phyloP scores from a whole-genome alignment of 1,139 yeast species.

The Yamadazyma songkhlaensis region DNA sequence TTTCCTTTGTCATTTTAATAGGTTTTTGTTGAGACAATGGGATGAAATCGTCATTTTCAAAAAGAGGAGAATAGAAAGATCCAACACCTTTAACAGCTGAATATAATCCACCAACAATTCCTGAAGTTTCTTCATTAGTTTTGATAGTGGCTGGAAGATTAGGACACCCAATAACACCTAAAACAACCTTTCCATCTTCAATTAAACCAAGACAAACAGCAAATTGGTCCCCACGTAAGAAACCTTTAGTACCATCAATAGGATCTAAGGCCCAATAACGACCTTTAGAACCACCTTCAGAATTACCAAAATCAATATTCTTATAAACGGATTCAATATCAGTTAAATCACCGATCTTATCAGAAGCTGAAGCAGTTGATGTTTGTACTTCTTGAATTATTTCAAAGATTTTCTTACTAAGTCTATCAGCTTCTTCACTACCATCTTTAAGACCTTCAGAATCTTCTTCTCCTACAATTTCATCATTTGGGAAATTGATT shows the following conservation, averaged over 20 bases:
- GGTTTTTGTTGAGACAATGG: constrained; percentile 38
- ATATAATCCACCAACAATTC: constrained; percentile 64
- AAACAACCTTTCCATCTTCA: constrained; percentile 76
- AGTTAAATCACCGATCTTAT: constrained; percentile 39
- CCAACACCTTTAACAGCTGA: constrained; percentile 77
- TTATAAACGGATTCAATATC: constrained; percentile 52
- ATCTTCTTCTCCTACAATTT: constrained; percentile 93
- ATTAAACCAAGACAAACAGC: constrained; percentile 93
- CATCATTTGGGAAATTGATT: constrained; percentile 76
- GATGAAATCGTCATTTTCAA: constrained; percentile 25
- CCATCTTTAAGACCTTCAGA: constrained; percentile 59
- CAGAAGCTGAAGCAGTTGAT: constrained; percentile 22
- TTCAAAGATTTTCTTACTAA: constrained; percentile 45
- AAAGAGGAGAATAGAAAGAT: constrained; percentile 55
- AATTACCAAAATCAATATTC: constrained; percentile 76
- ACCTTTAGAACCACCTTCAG: constrained; percentile 72
- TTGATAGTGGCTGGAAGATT: constrained; percentile 61
- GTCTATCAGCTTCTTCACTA: constrained; percentile 28
- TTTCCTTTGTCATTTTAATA: constrained; percentile 43
- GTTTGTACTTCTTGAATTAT: constrained; percentile 48
- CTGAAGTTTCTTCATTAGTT: constrained; percentile 33
- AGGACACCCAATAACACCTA: constrained; percentile 97
- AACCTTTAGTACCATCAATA: constrained; percentile 97
- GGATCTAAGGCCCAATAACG: constrained; percentile 98
- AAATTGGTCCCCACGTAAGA: constrained; percentile 91